phyloP scores from a whole-genome alignment of 2,329 filamentous ascomycete species.

The Fusarium tjaetaba region DNA sequence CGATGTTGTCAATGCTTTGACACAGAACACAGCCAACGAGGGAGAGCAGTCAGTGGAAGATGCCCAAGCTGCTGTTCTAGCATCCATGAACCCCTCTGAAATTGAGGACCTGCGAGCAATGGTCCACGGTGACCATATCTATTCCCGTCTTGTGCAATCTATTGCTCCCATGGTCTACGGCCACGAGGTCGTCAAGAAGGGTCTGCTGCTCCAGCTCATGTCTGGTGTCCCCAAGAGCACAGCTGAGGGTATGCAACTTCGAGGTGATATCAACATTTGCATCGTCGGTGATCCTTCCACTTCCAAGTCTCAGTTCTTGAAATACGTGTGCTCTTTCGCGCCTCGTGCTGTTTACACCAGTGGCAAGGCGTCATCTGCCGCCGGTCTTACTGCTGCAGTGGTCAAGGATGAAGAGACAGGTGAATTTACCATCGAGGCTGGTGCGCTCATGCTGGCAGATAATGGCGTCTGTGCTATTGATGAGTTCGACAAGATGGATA shows the following conservation, averaged over 20 bases:
- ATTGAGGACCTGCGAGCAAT: constrained; percentile 92
- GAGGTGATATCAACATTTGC: constrained; percentile 98
- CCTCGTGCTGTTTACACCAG: constrained; percentile 97
- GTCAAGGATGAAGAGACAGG: constrained; percentile 98
- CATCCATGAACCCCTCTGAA: constrained; percentile 85
- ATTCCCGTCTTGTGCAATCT: constrained; percentile 89
- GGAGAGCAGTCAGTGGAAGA: constrained; percentile 78
- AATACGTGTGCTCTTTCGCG: constrained; percentile 97
- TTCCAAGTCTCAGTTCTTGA: constrained; percentile 97
- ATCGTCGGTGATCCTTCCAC: constrained; percentile 97
- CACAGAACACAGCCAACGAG: constrained; percentile 69
- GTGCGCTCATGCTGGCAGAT: constrained; percentile 95
- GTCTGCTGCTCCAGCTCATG: constrained; percentile 91
- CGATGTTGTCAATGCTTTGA: constrained; percentile 87
- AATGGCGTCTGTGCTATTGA: constrained; percentile 99
- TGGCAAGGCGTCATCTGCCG: constrained; percentile 95
- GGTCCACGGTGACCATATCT: constrained; percentile 96
- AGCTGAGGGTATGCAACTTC: constrained; percentile 91
- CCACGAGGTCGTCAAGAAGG: constrained; percentile 98
- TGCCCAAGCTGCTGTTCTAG: constrained; percentile 86
- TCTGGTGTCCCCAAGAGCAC: constrained; percentile 95
- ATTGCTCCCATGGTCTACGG: constrained; percentile 97
- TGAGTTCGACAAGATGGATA: constrained; percentile 99
- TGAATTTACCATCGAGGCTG: constrained; percentile 98
- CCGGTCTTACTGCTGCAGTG: constrained; percentile 95